Evolutionary conservation across 805 yeast species (phyloP).

Genomic region (Wickerhamomyces hampshirensis): DNA sequence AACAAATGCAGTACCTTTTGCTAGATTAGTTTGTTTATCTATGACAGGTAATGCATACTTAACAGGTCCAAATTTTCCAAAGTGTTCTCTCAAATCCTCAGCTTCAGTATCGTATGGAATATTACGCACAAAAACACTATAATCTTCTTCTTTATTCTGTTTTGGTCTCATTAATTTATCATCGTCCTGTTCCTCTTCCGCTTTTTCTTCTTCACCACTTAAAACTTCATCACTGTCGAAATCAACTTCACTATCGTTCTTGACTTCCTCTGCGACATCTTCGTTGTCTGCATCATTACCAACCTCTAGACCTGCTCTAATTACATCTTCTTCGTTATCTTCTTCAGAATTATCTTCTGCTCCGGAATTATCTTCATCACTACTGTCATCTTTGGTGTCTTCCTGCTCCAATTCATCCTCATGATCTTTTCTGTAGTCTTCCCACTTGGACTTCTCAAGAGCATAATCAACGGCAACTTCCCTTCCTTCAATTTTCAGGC

Average conservation of each 20-base stretch:
- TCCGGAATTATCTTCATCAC: constrained; percentile 28
- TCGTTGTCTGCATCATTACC: no score
- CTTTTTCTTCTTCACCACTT: constrained; percentile 30
- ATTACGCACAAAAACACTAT: constrained; percentile 81
- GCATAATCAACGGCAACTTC: constrained; percentile 94
- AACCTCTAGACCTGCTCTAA: no score
- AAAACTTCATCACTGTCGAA: constrained; percentile 26
- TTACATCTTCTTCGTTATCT: constrained; percentile 21
- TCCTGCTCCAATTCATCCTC: constrained; percentile 38
- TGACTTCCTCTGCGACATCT: constrained; percentile 24
- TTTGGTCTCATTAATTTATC: constrained; percentile 30
- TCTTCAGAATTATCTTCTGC: constrained; percentile 27
- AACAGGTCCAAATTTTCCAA: constrained; percentile 76
- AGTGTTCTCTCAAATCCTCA: constrained; percentile 74
- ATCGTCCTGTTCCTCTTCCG: constrained; percentile 30
- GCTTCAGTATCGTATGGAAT: constrained; percentile 91
- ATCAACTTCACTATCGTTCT: no score
- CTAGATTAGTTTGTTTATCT: constrained; percentile 79
- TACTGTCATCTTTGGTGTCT: constrained; percentile 33
- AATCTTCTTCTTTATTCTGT: constrained; percentile 61
- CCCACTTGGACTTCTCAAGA: constrained; percentile 83
- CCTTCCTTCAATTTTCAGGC: constrained; percentile 81
- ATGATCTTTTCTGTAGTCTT: constrained; percentile 43
- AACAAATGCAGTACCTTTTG: constrained; percentile 94
- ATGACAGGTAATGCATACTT: constrained; percentile 91